A percentile compares a stretch with the other conserved stretches of the same genome.
These are phyloP conservation scores for Aspergillus fumigatiaffinis DNA, from an alignment of 2,329 filamentous ascomycete genomes.

Conservation along the genomic window DNA sequence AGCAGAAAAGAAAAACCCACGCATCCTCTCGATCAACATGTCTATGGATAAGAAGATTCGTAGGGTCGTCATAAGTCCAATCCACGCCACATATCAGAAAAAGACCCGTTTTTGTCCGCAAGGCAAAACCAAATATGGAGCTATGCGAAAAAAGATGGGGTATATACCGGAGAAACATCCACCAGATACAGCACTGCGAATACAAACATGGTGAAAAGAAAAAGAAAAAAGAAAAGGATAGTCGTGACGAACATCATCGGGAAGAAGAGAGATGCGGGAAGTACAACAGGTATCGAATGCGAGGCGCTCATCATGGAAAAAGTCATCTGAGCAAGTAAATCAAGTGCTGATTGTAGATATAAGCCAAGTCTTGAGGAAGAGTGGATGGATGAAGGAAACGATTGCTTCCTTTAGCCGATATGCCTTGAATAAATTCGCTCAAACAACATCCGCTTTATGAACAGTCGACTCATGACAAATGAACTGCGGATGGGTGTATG, in stretches of 20 bases:
- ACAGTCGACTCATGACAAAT: neutral
- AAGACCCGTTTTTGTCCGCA: slow-evolving; percentile 12
- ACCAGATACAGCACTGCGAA: slow-evolving; percentile 16
- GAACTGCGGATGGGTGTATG: neutral
- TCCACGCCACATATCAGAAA: slow-evolving; percentile 16
- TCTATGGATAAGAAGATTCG: slow-evolving; percentile 23
- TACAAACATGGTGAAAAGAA: neutral
- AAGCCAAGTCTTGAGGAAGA: neutral
- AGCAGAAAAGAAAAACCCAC: neutral
- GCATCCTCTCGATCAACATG: slow-evolving; percentile 13
- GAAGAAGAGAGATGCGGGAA: slow-evolving; percentile 1
- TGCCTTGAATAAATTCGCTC: neutral
- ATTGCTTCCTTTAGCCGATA: neutral
- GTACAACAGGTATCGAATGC: slow-evolving; percentile 1
- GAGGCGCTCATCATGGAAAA: slow-evolving; percentile 1
- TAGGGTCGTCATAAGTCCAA: slow-evolving; percentile 23
- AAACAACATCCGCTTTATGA: neutral
- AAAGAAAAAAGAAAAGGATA: neutral
- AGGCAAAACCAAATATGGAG: slow-evolving; percentile 17
- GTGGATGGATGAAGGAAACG: neutral
- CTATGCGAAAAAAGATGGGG: slow-evolving; percentile 22
- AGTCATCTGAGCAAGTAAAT: neutral
- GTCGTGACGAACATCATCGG: slow-evolving; percentile 4
- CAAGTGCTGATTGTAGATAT: slow-evolving; percentile 2
- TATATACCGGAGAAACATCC: slow-evolving; percentile 24